These are phyloP conservation scores for Rugosomyces carneus DNA, from an alignment of 1,284 basidiomycete genomes.

Conservation along the genomic window DNA sequence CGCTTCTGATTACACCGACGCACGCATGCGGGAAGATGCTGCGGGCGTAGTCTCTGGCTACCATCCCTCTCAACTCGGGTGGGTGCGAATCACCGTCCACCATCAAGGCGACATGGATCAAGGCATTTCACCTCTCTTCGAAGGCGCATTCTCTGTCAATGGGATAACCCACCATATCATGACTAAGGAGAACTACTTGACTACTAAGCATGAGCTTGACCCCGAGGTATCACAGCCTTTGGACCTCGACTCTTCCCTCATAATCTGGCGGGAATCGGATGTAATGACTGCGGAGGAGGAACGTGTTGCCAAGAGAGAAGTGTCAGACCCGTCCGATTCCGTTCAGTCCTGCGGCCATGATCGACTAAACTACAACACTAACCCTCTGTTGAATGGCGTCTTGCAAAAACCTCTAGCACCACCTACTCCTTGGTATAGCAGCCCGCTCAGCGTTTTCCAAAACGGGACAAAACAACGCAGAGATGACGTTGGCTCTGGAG, in stretches of 20 bases:
- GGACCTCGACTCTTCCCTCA: constrained; percentile 45
- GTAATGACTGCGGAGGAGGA: constrained; percentile 48
- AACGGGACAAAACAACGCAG: constrained; percentile 35
- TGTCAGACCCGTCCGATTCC: constrained; percentile 17
- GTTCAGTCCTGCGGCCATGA: constrained; percentile 64
- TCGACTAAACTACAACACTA: constrained; percentile 58
- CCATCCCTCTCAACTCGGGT: constrained; percentile 50
- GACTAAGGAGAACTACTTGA: constrained; percentile 67
- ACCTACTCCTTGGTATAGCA: constrained; percentile 21
- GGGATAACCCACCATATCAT: constrained; percentile 73
- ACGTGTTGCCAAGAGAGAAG: constrained; percentile 28
- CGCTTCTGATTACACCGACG: constrained; percentile 38
- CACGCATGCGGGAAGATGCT: constrained; percentile 56
- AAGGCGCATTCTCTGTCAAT: constrained; percentile 69
- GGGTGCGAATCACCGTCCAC: constrained; percentile 69
- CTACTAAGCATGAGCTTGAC: constrained; percentile 53
- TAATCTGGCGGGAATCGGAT: constrained; percentile 72
- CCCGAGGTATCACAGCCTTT: constrained; percentile 37
- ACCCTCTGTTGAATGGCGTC: constrained; percentile 51
- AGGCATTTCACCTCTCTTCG: constrained; percentile 53
- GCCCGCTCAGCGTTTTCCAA: constrained; percentile 30
- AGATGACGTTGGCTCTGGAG: constrained; percentile 54
- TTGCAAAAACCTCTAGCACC: constrained; percentile 29
- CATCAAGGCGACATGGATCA: constrained; percentile 48
- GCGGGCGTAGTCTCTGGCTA: constrained; percentile 40